These are phyloP conservation scores for Bipolaris sorokiniana DNA, from an alignment of 2,329 filamentous ascomycete species.

Conservation along the genomic window DNA sequence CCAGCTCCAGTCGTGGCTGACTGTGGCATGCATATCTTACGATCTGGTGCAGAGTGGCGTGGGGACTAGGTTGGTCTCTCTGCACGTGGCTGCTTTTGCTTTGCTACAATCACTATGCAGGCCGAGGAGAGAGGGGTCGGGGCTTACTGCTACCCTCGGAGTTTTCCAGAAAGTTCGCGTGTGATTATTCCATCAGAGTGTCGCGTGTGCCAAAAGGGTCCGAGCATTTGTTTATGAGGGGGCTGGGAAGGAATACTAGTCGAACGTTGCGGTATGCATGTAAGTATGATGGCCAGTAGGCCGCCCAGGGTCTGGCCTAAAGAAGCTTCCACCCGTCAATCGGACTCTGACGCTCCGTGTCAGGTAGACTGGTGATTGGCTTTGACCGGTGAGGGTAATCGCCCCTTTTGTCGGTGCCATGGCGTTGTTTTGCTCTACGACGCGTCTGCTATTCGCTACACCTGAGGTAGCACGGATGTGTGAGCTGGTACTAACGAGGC, in stretches of 20 bases:
- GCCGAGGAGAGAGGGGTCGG: not conserved
- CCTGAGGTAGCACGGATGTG: not conserved
- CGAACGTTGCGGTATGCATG: too few relatives aligned
- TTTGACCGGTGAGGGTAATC: not conserved
- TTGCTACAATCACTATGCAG: not conserved
- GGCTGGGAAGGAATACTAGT: not conserved
- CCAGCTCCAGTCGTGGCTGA: constrained; percentile 2
- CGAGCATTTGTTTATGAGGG: not conserved
- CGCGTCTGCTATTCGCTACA: not conserved
- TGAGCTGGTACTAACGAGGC: not conserved
- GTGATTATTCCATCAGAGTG: not conserved
- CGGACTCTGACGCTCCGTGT: too few relatives aligned
- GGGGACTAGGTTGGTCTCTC: not conserved
- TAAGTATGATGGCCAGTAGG: not conserved
- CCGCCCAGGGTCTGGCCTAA: not conserved
- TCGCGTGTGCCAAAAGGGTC: not conserved
- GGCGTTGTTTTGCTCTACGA: constrained; percentile 5
- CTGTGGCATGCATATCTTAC: constrained; percentile 1
- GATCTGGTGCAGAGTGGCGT: not conserved
- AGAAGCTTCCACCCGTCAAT: not conserved
- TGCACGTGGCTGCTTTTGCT: constrained; percentile 1
- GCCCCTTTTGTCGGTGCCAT: constrained; percentile 4
- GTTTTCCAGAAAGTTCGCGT: not conserved
- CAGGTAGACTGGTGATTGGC: not conserved
- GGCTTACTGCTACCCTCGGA: not conserved